Conservation (phyloP, 2,329 filamentous ascomycete species). For the Colletotrichum tofieldiae region DNA sequence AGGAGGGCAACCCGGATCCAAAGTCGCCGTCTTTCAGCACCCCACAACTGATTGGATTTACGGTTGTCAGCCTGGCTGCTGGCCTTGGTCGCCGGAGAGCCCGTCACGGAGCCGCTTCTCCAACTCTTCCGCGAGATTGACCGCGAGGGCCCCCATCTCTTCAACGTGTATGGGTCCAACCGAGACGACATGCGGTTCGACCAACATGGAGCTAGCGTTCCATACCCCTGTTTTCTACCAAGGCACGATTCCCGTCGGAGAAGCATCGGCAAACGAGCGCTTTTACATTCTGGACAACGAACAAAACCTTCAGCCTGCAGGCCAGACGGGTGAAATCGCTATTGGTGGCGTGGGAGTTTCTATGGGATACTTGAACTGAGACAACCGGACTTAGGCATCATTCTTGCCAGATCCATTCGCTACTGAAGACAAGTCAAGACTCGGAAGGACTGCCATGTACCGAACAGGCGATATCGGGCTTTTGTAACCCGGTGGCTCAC, state of each 20-base stretch:
- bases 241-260: constrained; percentile 36
- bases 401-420: constrained; percentile 2
- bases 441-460: constrained; percentile 6
- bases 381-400: constrained; percentile 26
- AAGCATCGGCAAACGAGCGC: constrained; percentile 51
- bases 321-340: constrained; percentile 53
- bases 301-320: constrained; percentile 54
- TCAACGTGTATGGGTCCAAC: constrained; percentile 51
- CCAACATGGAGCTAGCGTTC: constrained; percentile 38
- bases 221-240: constrained; percentile 19
- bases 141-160: constrained; percentile 20
- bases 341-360: constrained; percentile 52
- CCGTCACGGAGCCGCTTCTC: constrained; percentile 31
- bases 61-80: constrained; percentile 40
- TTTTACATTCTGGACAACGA: constrained; percentile 58
- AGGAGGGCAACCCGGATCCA: constrained; percentile 42
- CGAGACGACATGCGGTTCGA: constrained; percentile 46
- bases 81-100: constrained; percentile 45
- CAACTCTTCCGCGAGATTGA: constrained; percentile 32
- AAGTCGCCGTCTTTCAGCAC: constrained; percentile 59
- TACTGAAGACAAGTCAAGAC: background rate
- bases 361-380: constrained; percentile 52
- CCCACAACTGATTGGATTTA: constrained; percentile 53
- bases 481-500: background rate
- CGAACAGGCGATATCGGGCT: constrained; percentile 3